Base-by-base conservation (phyloP, 257 asterid genomes). In the Anisodus acutangulus region DNA sequence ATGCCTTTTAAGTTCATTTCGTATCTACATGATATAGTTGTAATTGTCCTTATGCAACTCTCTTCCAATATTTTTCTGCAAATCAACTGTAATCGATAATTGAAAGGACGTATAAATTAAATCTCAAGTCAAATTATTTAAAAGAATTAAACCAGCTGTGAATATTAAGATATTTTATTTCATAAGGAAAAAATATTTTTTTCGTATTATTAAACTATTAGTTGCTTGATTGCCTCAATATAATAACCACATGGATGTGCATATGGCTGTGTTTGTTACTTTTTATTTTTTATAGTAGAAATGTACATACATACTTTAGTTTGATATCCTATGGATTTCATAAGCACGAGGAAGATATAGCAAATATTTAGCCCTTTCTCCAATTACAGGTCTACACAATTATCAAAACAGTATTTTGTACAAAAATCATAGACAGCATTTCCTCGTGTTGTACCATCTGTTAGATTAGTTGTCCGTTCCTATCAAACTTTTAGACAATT, bases 151-250 rank as follows among this genome's bases (percentile, higher is more conserved):
- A 1, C 22, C n/a, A 68, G 12, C 4, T 35, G 53, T 69, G 12
- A 43, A 54, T 31, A 78, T 3, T 78, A 53, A 26, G 15, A 78
- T 55, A 31, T 55, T 54, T 79, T 31, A 15, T 4, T 13, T 79
- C 13, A 9, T 54, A 79, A 37, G 22, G 8, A 6, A 5, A 78
- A 78, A 3, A 22, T 51, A 53, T 3, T 22, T 45, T 67, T 49
- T 31, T 31, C 10, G 35, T 51, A 19, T 57, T 79, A 31, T 54
- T 51, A 79, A 54, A 3, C 26, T 26, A 71, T 71, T 45, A 45
- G n/a, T n/a, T n/a, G n/a, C n/a, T n/a, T n/a, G n/a, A 71, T 45
- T 71, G 59, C n/a, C 41, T 71, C 80, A 71, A 71, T 45, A 71
- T 71, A 39, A 45, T 19, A 12, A 71, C 39, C 80, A 43, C 37